These are phyloP conservation scores for Pseudonitzschia multiseries DNA, from an alignment of 108 stramenopile genomes.

Conservation along the genomic window DNA sequence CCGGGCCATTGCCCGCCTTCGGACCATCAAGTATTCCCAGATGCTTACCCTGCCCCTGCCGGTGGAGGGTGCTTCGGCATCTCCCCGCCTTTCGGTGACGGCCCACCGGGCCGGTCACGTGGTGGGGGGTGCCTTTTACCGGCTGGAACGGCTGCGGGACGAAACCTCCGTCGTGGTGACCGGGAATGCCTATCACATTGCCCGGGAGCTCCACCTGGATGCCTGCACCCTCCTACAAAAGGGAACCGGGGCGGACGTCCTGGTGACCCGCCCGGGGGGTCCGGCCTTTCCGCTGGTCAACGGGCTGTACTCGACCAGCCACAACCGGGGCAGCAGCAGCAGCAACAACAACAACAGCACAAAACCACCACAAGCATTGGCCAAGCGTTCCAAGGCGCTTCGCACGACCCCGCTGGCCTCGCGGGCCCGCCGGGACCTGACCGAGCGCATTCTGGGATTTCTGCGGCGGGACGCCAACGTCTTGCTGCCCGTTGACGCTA, in stretches of 20 bases:
- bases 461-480: conserved; percentile 91
- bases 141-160: conserved; percentile 65
- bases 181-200: conserved; percentile 71
- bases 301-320: conserved; percentile 37
- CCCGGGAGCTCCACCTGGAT: conserved; percentile 82
- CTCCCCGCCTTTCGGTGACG: conserved; percentile 53
- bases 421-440: conserved; percentile 52
- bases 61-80: background rate
- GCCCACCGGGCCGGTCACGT: conserved; percentile 88
- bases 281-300: conserved; percentile 56
- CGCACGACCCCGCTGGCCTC: conserved; percentile 27
- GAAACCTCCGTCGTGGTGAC: conserved; percentile 77
- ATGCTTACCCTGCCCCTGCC: conserved; percentile 47
- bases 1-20: conserved; percentile 61
- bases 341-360: background rate
- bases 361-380: no score
- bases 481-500: conserved; percentile 87
- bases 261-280: conserved; percentile 77
- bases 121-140: conserved; percentile 84
- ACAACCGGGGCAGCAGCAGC: background rate
- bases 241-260: conserved; percentile 75
- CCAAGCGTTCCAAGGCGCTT: background rate
- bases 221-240: conserved; percentile 70
- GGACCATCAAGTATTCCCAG: conserved; percentile 91
- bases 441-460: conserved; percentile 72